Evolutionary conservation across 257 asterid species (phyloP).

Genomic region (Mitragyna speciosa): DNA sequence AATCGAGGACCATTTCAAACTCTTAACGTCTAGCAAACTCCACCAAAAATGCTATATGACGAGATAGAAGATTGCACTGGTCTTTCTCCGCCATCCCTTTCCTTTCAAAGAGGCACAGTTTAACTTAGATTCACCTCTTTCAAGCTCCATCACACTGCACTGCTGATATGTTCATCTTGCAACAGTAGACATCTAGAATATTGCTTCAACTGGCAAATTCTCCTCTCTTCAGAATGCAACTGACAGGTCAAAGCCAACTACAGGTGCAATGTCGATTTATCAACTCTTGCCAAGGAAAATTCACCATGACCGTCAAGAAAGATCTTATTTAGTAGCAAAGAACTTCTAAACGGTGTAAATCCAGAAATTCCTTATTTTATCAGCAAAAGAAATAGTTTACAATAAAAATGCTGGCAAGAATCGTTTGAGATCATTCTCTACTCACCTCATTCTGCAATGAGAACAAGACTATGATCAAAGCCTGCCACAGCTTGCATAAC

Average conservation of each 20-base stretch:
- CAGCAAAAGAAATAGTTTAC: background rate
- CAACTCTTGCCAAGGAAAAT: background rate
- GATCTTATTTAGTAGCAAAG: background rate
- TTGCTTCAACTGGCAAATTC: background rate
- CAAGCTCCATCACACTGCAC: background rate
- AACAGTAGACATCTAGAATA: background rate
- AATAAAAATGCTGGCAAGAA: background rate
- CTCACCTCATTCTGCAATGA: conserved; percentile 42
- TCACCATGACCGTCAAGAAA: background rate
- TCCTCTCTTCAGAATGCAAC: background rate
- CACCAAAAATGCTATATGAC: background rate
- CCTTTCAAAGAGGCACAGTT: background rate
- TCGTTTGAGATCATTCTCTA: background rate
- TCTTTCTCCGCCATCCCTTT: background rate
- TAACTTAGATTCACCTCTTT: background rate
- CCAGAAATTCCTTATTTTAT: background rate
- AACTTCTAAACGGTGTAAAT: background rate
- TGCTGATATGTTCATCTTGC: background rate
- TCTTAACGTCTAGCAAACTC: background rate
- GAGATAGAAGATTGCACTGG: background rate
- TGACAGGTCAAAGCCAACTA: background rate
- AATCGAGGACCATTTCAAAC: background rate
- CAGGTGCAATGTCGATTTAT: background rate
- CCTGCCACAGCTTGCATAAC: conserved; percentile 85
- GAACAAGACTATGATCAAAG: conserved; percentile 79